These are phyloP conservation scores for Huiozyma naganishii DNA, from an alignment of 805 yeast species.

Conservation along the genomic window DNA sequence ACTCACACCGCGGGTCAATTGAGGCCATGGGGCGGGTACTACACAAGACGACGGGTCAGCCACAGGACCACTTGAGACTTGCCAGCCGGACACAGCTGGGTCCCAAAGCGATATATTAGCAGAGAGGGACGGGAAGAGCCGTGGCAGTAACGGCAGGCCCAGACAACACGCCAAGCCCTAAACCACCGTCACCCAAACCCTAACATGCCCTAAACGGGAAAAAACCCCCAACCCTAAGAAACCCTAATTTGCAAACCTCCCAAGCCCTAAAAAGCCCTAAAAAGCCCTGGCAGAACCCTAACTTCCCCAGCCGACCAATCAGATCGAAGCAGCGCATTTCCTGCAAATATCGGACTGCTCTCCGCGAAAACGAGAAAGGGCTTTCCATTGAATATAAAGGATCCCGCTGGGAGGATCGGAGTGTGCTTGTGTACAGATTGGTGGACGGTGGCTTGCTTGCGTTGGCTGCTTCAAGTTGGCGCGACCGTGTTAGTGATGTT, in stretches of 20 bases:
- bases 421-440: neutral
- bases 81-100: no score
- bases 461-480: neutral
- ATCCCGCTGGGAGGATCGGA: neutral
- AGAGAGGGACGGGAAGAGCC: no score
- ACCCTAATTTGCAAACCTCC: no score
- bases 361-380: no score
- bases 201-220: no score
- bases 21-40: neutral
- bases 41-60: neutral
- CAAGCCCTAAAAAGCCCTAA: neutral
- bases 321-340: neutral
- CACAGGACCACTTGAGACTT: neutral
- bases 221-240: no score
- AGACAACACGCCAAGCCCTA: no score
- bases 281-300: neutral
- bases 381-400: no score
- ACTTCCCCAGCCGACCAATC: neutral
- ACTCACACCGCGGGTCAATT: slow-evolving; percentile 30
- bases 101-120: no score
- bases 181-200: no score
- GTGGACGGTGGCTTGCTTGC: neutral
- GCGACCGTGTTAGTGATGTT: no score
- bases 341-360: neutral
- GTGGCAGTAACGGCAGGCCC: no score